Conservation (phyloP, 805 yeast genomes). For the Saccharomycopsis fibuligera region DNA sequence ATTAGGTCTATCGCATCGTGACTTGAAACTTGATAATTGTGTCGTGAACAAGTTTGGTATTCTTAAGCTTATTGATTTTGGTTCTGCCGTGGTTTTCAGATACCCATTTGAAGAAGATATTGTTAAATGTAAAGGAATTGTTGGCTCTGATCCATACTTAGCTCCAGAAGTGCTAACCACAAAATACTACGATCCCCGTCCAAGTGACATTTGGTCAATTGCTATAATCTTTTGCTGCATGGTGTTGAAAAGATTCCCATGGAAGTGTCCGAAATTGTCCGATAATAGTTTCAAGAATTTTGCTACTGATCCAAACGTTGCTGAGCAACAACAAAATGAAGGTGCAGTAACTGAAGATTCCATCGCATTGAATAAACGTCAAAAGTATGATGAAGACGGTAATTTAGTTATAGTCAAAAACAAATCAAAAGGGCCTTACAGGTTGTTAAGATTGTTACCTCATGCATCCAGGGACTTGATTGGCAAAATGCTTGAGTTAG, state of each 20-base stretch:
- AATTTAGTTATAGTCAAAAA: constrained; percentile 31
- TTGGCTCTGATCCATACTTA: constrained; percentile 81
- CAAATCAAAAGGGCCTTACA: constrained; percentile 64
- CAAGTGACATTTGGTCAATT: constrained; percentile 78
- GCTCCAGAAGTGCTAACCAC: constrained; percentile 70
- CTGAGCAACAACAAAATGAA: constrained; percentile 73
- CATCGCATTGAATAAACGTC: constrained; percentile 19
- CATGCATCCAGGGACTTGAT: constrained; percentile 80
- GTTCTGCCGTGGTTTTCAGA: constrained; percentile 75
- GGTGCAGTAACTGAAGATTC: constrained; percentile 22
- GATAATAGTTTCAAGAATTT: constrained; percentile 69
- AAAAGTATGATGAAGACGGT: constrained; percentile 21
- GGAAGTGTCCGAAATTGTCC: constrained; percentile 71
- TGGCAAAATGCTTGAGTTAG: constrained; percentile 58
- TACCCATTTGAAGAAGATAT: constrained; percentile 63
- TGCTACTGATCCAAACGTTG: constrained; percentile 41
- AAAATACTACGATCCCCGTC: constrained; percentile 64
- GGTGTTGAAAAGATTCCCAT: constrained; percentile 79
- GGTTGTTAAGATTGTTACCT: constrained; percentile 72
- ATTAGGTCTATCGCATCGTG: constrained; percentile 78
- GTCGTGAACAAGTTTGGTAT: constrained; percentile 71
- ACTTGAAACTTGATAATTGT: constrained; percentile 77
- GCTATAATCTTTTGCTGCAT: constrained; percentile 83
- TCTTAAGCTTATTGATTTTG: constrained; percentile 74
- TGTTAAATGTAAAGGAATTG: constrained; percentile 66